A percentile compares a stretch with the other conserved stretches of the same genome.
These are phyloP conservation scores for Lactarius pseudohatsudake DNA, from an alignment of 768 basidiomycete genomes.

Conservation along the genomic window DNA sequence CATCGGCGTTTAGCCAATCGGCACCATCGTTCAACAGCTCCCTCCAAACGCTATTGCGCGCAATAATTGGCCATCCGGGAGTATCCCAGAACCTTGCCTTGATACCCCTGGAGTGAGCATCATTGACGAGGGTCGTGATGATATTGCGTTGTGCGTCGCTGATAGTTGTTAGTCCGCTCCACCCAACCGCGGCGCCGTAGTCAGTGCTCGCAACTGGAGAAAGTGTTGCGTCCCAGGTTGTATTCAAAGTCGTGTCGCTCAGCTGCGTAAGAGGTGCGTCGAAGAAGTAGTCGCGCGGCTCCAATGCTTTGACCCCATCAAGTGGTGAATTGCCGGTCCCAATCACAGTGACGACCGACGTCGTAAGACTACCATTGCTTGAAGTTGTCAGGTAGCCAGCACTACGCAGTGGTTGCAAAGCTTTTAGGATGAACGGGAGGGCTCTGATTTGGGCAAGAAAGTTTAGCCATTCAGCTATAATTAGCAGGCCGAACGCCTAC, in stretches of 20 bases:
- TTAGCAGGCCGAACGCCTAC: constrained; percentile 26
- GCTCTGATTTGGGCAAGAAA: constrained; percentile 34
- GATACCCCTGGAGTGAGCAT: constrained; percentile 47
- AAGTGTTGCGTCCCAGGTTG: constrained; percentile 43
- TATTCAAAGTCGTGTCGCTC: constrained; percentile 37
- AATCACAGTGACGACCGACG: constrained; percentile 44
- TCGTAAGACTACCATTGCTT: constrained; percentile 41
- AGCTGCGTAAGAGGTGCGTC: constrained; percentile 51
- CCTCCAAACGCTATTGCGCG: constrained; percentile 46
- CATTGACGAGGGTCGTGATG: constrained; percentile 42
- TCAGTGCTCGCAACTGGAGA: constrained; percentile 54
- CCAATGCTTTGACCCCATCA: constrained; percentile 43
- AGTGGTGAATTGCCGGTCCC: constrained; percentile 56
- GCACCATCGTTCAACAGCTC: constrained; percentile 44
- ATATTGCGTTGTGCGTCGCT: constrained; percentile 41
- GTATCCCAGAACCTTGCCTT: constrained; percentile 55
- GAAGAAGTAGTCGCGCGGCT: constrained; percentile 52
- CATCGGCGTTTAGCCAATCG: constrained; percentile 56
- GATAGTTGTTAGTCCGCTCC: constrained; percentile 48
- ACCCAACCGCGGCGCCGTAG: constrained; percentile 46
- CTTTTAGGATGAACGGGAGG: constrained; percentile 45
- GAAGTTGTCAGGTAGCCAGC: constrained; percentile 49
- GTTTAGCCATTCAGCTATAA: not conserved
- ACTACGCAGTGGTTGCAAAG: constrained; percentile 46
- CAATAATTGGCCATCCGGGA: constrained; percentile 48